Conservation (phyloP, 2,329 filamentous ascomycete genomes). For the Alternaria brassicicola region DNA sequence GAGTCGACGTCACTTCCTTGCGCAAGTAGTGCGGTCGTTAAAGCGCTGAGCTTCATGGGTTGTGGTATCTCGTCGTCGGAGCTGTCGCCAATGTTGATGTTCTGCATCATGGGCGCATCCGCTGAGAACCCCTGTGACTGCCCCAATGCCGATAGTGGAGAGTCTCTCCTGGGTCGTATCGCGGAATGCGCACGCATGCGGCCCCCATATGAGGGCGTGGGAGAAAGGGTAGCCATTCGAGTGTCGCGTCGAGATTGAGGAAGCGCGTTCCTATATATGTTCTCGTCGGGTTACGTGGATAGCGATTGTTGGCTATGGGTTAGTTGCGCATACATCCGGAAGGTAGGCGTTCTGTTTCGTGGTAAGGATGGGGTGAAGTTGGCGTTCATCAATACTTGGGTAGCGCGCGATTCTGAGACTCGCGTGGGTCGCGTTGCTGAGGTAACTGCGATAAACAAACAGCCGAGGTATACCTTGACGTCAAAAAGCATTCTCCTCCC, state of each 20-base stretch:
- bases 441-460: slow-evolving; percentile 31
- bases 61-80: slow-evolving; percentile 89
- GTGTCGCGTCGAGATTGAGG: slow-evolving; percentile 20
- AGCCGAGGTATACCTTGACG: slow-evolving; percentile 1
- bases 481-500: neutral
- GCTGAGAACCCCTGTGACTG: slow-evolving; percentile 54
- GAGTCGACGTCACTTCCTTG: slow-evolving; percentile 53
- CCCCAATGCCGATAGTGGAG: slow-evolving; percentile 53
- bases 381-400: slow-evolving; percentile 14
- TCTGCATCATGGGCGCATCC: slow-evolving; percentile 55
- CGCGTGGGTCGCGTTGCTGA: slow-evolving; percentile 35
- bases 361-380: slow-evolving; percentile 44
- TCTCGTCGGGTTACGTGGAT: slow-evolving; percentile 34
- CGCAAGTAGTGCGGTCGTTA: slow-evolving; percentile 81
- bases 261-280: slow-evolving; percentile 29
- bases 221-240: slow-evolving; percentile 49
- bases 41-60: slow-evolving; percentile 90
- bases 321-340: slow-evolving; percentile 49
- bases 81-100: slow-evolving; percentile 73
- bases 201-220: slow-evolving; percentile 47
- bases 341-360: slow-evolving; percentile 37
- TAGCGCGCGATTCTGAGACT: slow-evolving; percentile 30
- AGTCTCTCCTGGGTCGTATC: slow-evolving; percentile 51
- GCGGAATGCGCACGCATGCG: slow-evolving; percentile 47
- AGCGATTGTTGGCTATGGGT: slow-evolving; percentile 49